Percentiles rank a stretch among this genome's conserved stretches.
phyloP scores from a whole-genome alignment of 805 yeast genomes.

The Wickerhamiella kurtzmanii region DNA sequence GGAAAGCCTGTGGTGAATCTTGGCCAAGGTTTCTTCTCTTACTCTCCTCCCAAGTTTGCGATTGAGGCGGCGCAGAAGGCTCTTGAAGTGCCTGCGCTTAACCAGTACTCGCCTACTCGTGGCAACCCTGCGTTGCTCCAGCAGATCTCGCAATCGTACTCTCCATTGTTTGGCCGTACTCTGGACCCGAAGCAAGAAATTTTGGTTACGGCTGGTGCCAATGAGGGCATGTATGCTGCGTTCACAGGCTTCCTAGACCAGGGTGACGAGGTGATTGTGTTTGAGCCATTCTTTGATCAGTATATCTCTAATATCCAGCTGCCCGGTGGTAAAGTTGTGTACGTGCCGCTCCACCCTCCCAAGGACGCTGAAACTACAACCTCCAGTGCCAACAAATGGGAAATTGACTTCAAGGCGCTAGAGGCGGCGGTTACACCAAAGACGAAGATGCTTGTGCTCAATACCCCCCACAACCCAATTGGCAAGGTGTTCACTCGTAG shows the following conservation, averaged over 20 bases:
- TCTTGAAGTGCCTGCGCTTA: constrained; percentile 54
- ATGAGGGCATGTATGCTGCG: constrained; percentile 81
- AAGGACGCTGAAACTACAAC: constrained; percentile 45
- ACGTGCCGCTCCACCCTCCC: constrained; percentile 80
- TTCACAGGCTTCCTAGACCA: constrained; percentile 72
- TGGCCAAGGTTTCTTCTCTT: constrained; percentile 96
- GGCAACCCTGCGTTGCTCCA: constrained; percentile 70
- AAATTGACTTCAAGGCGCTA: constrained; percentile 63
- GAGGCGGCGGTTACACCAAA: constrained; percentile 55
- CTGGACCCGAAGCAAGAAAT: constrained; percentile 47
- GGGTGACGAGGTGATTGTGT: constrained; percentile 92
- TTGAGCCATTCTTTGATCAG: constrained; percentile 95
- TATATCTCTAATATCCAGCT: constrained; percentile 87
- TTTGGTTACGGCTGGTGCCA: constrained; percentile 89
- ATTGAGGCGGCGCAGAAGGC: constrained; percentile 68
- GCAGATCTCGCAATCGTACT: constrained; percentile 58
- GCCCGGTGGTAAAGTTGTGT: constrained; percentile 83
- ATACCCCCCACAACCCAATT: constrained; percentile 93
- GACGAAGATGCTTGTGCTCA: constrained; percentile 77
- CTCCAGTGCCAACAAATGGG: constrained; percentile 79
- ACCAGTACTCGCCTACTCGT: constrained; percentile 85
- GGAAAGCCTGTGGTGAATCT: constrained; percentile 76
- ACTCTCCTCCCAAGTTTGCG: constrained; percentile 91
- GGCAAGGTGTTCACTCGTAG: constrained; percentile 75
- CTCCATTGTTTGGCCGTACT: constrained; percentile 47